Percentiles rank a stretch among this genome's conserved stretches.
Conservation (phyloP, 441 rosid genomes). For the Eruca vesicaria region DNA sequence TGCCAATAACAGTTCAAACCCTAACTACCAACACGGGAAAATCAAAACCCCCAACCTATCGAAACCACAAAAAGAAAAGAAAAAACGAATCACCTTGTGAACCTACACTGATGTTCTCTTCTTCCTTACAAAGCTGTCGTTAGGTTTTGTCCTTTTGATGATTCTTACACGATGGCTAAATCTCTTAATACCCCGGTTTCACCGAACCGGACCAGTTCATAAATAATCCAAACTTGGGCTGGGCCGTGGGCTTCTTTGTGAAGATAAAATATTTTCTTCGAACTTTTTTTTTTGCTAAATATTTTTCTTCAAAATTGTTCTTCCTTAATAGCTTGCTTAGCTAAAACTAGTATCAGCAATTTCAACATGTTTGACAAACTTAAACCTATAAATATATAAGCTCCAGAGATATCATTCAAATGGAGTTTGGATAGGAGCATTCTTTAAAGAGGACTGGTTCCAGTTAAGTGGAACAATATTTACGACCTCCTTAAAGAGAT, state of each 20-base stretch:
- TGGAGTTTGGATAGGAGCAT: no score
- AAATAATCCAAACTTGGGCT: not conserved
- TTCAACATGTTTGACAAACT: no score
- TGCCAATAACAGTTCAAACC: slow-evolving; percentile 3
- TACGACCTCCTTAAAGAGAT: no score
- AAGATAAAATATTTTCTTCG: not conserved
- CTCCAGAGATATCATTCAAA: no score
- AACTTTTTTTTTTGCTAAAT: no score
- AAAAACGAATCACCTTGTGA: slow-evolving; percentile 11
- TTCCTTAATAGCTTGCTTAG: no score
- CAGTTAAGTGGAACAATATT: no score
- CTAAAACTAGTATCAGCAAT: no score
- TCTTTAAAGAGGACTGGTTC: no score
- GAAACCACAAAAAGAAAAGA: not conserved
- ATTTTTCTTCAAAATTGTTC: no score
- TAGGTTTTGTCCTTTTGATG: slow-evolving; percentile 4
- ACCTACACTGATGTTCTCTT: not conserved
- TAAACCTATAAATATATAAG: no score
- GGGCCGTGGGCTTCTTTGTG: not conserved
- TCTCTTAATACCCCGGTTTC: not conserved
- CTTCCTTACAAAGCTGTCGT: not conserved
- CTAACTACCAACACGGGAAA: not conserved
- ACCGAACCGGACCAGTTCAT: not conserved
- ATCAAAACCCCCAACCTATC: not conserved
- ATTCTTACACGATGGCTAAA: not conserved